Evolutionary conservation across 305 asterid species (phyloP), one percentile per base, ranked within the genome.

Genomic region (Fraxinus ornus): DNA sequence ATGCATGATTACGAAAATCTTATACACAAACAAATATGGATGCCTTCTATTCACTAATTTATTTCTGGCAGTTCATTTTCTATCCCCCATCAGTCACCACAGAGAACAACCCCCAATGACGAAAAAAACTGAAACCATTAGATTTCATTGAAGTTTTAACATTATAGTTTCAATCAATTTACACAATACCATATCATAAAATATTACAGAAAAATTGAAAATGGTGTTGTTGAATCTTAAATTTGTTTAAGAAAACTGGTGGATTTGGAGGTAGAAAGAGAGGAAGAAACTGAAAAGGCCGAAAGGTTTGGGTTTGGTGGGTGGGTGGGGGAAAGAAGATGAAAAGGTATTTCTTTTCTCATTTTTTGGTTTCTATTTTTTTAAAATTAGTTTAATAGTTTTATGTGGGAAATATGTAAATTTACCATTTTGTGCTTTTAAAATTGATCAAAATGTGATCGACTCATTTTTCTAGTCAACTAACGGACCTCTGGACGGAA

Each of bases 1-100:
- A 82, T 24, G 76, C 77, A 85, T 75, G 81, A 71, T 44, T 71
- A 22, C 60, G 15, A 64, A 62, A 77, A 77, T 52, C 73, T 64
- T 9, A 13, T 57, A 35, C 52, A 70, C 57, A 7, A 79, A 62
- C 41, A 80, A 57, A 24, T 76, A 19, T 37, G 28, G 77, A 47
- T 72, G 60, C 30, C 41, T 79, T 78, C 64, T 39, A 26, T 33
- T 35, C 4, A 70, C 39, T 15, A 13, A 70, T 30, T 15, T 30
- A 70, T 70, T 28, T 70, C 41, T 70, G 37, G 75, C 37, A 30
- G 75, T 70, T 70, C 75, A 68, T 12, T 26, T 62, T 68, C 75
- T 66, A 28, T 68, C 36, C 39, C 75, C 19, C 19, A 22, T 55
- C 9, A 55, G 66, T n/a, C 3, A 55, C 66, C 24, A 28, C 75